Evolutionary conservation across 495 filamentous ascomycete species (phyloP), one percentile per base, ranked within the genome.

Genomic region (Stereocaulon alpinum): DNA sequence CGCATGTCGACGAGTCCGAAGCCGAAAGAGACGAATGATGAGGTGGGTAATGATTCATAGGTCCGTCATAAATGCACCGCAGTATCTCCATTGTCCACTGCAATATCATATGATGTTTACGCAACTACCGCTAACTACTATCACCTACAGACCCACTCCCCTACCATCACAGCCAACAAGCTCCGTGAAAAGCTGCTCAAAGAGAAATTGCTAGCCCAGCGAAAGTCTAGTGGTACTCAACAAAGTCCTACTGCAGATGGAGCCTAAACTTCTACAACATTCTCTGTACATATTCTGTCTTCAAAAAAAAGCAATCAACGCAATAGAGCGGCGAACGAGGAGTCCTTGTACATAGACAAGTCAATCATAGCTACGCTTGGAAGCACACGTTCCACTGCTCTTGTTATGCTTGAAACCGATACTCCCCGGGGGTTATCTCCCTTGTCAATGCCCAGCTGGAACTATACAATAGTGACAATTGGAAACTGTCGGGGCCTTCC

Each of bases 171-270:
- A 30, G 76, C 78, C 43, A 84, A 75, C 61, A 77, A 82, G 67
- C 73, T 86, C 49, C 80, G 81, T 50, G 84, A 89, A 71, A 82
- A 73, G 66, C 73, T 87, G 56, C 77, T 87, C 14, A 81, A 80
- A 66, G 85, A 88, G 67, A 82, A 80, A 68, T 77, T 88, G 56
- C 83, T 84, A 72, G 74, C 73, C 24, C 69, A 71, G 61, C 68
- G 76, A 42, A 73, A 73, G 58, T 63, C 66, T 56, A 64, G 67
- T 53, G 65, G 61, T 37, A 66, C 47, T 54, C 56, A 69, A 55
- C 68, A 73, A 61, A 66, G 40, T 37, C 40, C 55, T 34, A 30
- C 41, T n/a, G 20, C 24, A 17, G 49, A 59, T 11, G 43, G 24
- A 10, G 29, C 37, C 45, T 24, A 37, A 30, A 30, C 20, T n/a